phyloP scores from a whole-genome alignment of 495 filamentous ascomycete species.

The Pyrenula massariospora region DNA sequence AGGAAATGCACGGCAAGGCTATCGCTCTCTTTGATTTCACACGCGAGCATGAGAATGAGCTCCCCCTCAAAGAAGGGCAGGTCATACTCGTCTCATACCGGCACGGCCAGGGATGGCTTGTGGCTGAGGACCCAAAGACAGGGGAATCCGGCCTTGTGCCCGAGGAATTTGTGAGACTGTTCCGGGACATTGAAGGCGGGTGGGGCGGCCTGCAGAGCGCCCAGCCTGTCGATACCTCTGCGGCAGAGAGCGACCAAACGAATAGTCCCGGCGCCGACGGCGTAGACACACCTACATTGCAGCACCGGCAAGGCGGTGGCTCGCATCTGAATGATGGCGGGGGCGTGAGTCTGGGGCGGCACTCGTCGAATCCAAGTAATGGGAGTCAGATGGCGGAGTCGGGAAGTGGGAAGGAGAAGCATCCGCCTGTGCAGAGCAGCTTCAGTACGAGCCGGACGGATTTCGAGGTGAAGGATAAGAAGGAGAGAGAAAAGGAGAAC shows the following conservation, averaged over 20 bases:
- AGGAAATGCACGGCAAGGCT: slow-evolving; percentile 95
- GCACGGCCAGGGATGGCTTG: slow-evolving; percentile 93
- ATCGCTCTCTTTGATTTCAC: slow-evolving; percentile 92
- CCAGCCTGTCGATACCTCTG: slow-evolving; percentile 19
- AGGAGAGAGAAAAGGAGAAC: not conserved
- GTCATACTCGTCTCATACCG: slow-evolving; percentile 94
- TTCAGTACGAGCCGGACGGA: slow-evolving; percentile 1
- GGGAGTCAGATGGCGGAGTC: not conserved
- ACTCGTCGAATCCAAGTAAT: not conserved
- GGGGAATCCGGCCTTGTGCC: slow-evolving; percentile 83
- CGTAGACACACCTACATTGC: not conserved
- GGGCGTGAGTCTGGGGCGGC: not conserved
- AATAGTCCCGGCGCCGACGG: not conserved
- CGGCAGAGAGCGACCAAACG: slow-evolving; percentile 6
- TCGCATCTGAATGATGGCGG: not conserved
- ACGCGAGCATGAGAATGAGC: slow-evolving; percentile 91
- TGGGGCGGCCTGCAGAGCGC: slow-evolving; percentile 33
- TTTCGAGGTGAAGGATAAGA: not conserved
- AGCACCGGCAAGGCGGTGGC: not conserved
- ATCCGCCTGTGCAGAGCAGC: not conserved
- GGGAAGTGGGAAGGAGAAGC: not conserved
- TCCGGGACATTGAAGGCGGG: slow-evolving; percentile 79
- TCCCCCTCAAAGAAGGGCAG: slow-evolving; percentile 86
- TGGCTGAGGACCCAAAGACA: slow-evolving; percentile 91
- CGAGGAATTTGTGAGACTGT: slow-evolving; percentile 88